Evolutionary conservation across 352 stramenopile genomes (phyloP).

Genomic region (Phytophthora syringae): DNA sequence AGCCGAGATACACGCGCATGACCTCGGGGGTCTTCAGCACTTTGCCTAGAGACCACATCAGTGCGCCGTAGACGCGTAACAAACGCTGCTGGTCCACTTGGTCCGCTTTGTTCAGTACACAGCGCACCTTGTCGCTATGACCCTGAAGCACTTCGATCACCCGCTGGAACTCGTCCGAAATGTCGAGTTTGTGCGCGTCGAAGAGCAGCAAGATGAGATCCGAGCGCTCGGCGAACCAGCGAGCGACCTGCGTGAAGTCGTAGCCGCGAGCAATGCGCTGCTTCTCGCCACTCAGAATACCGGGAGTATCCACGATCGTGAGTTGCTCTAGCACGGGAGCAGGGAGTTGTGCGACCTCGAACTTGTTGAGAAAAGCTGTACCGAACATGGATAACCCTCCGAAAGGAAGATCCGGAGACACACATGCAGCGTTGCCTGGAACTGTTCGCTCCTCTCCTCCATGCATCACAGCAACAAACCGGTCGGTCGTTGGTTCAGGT

Average conservation of each 20-base stretch:
- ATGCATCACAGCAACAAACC: constrained; percentile 98
- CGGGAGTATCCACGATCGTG: constrained; percentile 98
- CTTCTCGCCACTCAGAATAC: constrained; percentile 99
- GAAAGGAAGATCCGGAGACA: constrained; percentile 95
- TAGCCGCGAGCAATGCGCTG: constrained; percentile 97
- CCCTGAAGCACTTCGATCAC: constrained; percentile 96
- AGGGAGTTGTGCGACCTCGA: constrained; percentile 96
- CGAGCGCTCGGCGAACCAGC: constrained; percentile 96
- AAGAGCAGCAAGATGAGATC: constrained; percentile 99
- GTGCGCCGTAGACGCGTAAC: constrained; percentile 97
- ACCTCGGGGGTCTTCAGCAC: constrained; percentile 98
- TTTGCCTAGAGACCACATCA: constrained; percentile 99
- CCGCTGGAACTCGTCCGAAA: constrained; percentile 98
- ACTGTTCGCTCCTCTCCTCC: constrained; percentile 96
- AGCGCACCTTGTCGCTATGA: constrained; percentile 99
- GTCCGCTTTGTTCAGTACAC: constrained; percentile 99
- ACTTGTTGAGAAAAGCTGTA: constrained; percentile 98
- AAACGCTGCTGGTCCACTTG: constrained; percentile 98
- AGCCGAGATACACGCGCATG: constrained; percentile 97
- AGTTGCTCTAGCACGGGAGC: constrained; percentile 95
- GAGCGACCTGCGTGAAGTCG: constrained; percentile 94
- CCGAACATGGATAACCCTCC: constrained; percentile 95
- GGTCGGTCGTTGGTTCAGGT: constrained; percentile 98
- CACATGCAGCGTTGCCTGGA: constrained; percentile 96
- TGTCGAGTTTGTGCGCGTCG: constrained; percentile 99